Evolutionary conservation across 2,329 filamentous ascomycete genomes (phyloP).

Genomic region (Bipolaris cookei): DNA sequence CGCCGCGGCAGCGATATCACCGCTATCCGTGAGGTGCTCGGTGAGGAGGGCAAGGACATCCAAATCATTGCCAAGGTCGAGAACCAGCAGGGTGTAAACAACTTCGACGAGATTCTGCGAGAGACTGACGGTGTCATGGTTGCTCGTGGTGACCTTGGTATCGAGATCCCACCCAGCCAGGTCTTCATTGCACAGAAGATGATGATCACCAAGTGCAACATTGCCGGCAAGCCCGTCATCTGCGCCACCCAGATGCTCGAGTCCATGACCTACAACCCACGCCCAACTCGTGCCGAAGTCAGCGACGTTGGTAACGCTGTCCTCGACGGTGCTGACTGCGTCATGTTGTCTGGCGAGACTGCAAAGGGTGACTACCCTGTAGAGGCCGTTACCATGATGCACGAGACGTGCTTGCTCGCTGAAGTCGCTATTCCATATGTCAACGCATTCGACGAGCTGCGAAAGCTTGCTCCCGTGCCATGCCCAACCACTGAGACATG

Average conservation of each 20-base stretch:
- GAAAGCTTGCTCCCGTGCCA: slow-evolving; percentile 80
- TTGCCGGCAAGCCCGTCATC: slow-evolving; percentile 97
- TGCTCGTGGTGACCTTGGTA: slow-evolving; percentile 96
- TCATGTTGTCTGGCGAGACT: slow-evolving; percentile 99
- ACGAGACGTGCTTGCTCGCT: slow-evolving; percentile 93
- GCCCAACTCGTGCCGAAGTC: slow-evolving; percentile 96
- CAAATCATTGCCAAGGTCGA: slow-evolving; percentile 99
- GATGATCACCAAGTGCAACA: slow-evolving; percentile 99
- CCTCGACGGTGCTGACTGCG: slow-evolving; percentile 96
- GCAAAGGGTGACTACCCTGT: slow-evolving; percentile 95
- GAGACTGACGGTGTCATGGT: slow-evolving; percentile 99
- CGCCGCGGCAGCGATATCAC: slow-evolving; percentile 91
- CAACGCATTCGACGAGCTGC: slow-evolving; percentile 94
- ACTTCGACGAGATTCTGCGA: slow-evolving; percentile 95
- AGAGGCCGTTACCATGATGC: slow-evolving; percentile 96
- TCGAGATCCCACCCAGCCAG: slow-evolving; percentile 97
- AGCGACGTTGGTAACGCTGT: slow-evolving; percentile 98
- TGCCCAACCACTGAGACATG: slow-evolving; percentile 90
- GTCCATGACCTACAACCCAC: slow-evolving; percentile 99
- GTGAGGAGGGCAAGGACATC: slow-evolving; percentile 90
- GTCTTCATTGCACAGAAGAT: slow-evolving; percentile 99
- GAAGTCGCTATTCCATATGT: slow-evolving; percentile 98
- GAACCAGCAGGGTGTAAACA: slow-evolving; percentile 99
- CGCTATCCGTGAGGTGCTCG: slow-evolving; percentile 89
- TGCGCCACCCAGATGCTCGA: slow-evolving; percentile 99